Evolutionary conservation across 352 stramenopile species (phyloP).

Genomic region (Pythium dissotocum): DNA sequence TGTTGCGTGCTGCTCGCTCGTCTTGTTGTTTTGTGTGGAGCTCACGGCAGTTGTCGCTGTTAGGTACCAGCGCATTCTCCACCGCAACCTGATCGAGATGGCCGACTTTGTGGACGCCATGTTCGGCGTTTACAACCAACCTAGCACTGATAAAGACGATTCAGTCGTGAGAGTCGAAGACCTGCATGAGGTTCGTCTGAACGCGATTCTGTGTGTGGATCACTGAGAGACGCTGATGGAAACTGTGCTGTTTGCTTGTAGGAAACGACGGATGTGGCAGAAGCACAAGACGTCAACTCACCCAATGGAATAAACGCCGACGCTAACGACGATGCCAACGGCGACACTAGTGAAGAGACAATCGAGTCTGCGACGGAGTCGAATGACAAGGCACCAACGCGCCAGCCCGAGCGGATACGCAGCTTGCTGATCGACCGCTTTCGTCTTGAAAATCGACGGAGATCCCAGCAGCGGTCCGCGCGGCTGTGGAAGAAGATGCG

Average conservation of each 20-base stretch:
- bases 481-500: conserved; percentile 63
- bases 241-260: neutral
- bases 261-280: neutral
- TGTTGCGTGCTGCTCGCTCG: conserved; percentile 15
- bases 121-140: conserved; percentile 71
- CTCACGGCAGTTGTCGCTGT: neutral
- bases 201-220: neutral
- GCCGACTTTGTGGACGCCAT: conserved; percentile 75
- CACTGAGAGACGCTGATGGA: neutral
- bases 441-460: conserved; percentile 50
- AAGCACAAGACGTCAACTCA: neutral
- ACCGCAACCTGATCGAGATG: conserved; percentile 82
- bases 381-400: neutral
- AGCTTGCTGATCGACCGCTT: conserved; percentile 49
- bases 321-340: conserved; percentile 18
- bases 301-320: neutral
- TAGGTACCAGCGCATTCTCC: conserved; percentile 73
- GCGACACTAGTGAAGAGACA: conserved; percentile 20
- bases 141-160: neutral
- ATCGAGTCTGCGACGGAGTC: neutral
- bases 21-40: neutral
- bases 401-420: conserved; percentile 17
- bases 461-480: conserved; percentile 55
- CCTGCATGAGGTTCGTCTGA: neutral
- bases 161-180: neutral